A percentile compares a stretch with the other conserved stretches of the same genome.
These are phyloP conservation scores for Thozetella sp. DNA, from an alignment of 495 filamentous ascomycete species.

Conservation along the genomic window DNA sequence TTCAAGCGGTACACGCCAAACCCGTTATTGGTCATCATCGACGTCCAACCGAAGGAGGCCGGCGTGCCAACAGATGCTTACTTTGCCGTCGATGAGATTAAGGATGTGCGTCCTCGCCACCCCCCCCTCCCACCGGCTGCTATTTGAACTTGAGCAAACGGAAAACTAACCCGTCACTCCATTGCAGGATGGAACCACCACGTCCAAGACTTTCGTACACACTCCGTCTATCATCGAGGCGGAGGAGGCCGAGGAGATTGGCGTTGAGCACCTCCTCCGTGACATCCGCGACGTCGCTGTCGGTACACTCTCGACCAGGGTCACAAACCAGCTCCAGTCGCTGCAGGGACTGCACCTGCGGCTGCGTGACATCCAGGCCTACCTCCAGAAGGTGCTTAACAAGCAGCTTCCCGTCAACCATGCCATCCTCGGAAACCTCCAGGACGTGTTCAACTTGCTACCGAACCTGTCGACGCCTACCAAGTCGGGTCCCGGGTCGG, in stretches of 20 bases:
- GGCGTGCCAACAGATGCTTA: slow-evolving; percentile 98
- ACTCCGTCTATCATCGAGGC: slow-evolving; percentile 99
- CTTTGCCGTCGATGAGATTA: slow-evolving; percentile 99
- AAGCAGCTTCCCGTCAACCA: slow-evolving; percentile 94
- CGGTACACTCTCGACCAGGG: slow-evolving; percentile 95
- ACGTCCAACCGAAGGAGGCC: slow-evolving; percentile 97
- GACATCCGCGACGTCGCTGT: slow-evolving; percentile 98
- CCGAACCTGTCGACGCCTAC: slow-evolving; percentile 92
- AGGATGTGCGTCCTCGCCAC: slow-evolving; percentile 73
- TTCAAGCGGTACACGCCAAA: slow-evolving; percentile 99
- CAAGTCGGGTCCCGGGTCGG: slow-evolving; percentile 47
- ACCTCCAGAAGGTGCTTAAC: slow-evolving; percentile 94
- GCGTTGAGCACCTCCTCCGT: slow-evolving; percentile 95
- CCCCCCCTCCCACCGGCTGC: slow-evolving; percentile 3
- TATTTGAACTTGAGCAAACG: not conserved
- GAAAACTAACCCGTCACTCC: not conserved
- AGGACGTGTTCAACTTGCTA: slow-evolving; percentile 98
- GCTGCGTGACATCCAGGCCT: slow-evolving; percentile 91
- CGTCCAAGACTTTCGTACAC: slow-evolving; percentile 96
- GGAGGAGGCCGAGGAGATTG: slow-evolving; percentile 98
- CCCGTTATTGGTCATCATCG: slow-evolving; percentile 94
- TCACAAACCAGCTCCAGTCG: slow-evolving; percentile 97
- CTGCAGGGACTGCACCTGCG: slow-evolving; percentile 95
- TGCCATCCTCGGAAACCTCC: slow-evolving; percentile 93
- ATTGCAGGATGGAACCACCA: slow-evolving; percentile 90